Conservation (phyloP, 257 asterid species). For the Solanum sitiens region DNA sequence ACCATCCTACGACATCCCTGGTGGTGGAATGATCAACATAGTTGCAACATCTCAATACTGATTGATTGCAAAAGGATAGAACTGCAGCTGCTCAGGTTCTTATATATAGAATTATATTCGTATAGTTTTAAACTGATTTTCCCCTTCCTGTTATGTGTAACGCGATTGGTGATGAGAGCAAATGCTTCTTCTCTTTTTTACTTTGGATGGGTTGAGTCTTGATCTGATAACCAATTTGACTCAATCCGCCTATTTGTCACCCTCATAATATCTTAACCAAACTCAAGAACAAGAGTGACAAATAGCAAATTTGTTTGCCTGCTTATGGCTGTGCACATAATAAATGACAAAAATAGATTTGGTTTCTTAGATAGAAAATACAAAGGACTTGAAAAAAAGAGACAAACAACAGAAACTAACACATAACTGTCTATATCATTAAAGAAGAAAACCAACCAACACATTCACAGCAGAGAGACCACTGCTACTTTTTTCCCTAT, state of each 20-base stretch:
- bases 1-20: not conserved
- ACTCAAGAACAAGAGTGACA: not conserved
- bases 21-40: not conserved
- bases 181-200: not conserved
- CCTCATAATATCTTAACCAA: not conserved
- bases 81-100: not conserved
- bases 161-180: not conserved
- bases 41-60: not conserved
- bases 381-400: not conserved
- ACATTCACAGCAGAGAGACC: not conserved
- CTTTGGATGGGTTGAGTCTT: not conserved
- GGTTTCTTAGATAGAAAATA: not conserved
- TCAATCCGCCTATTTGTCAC: not conserved
- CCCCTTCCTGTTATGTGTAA: not conserved
- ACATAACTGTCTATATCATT: not conserved
- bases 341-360: not conserved
- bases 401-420: not conserved
- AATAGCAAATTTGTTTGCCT: not conserved
- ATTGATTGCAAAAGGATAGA: not conserved
- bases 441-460: constrained; percentile 9
- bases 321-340: not conserved
- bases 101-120: not conserved
- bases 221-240: not conserved
- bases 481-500: not conserved
- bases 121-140: not conserved